A percentile compares a stretch with the other conserved stretches of the same genome.
phyloP scores from a whole-genome alignment of 331 rosid species.

The Quercus tomentella region DNA sequence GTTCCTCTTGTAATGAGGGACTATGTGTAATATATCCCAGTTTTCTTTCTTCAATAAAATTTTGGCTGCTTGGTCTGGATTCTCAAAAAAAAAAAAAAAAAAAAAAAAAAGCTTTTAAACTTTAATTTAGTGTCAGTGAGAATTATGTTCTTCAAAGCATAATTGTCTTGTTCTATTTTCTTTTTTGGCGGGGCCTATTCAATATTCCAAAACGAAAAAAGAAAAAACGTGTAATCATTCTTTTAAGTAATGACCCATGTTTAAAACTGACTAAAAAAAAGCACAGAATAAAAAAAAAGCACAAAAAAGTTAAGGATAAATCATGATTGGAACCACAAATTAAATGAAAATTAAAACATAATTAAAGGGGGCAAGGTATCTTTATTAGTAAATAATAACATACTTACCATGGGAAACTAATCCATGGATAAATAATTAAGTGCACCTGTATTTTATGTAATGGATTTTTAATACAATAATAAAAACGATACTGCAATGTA shows the following conservation, averaged over 20 bases:
- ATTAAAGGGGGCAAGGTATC: neutral
- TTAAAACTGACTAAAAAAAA: neutral
- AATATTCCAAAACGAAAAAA: neutral
- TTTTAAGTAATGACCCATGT: neutral
- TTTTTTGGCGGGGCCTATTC: neutral
- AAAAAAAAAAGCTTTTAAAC: neutral
- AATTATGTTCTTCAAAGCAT: neutral
- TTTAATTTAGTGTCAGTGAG: neutral
- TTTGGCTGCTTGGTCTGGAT: too few species aligned
- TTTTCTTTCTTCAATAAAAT: too few species aligned
- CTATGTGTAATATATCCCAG: too few species aligned
- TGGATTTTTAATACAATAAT: too few species aligned
- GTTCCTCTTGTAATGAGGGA: too few species aligned
- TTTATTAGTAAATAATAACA: neutral
- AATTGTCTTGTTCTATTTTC: neutral
- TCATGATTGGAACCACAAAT: neutral
- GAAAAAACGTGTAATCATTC: neutral
- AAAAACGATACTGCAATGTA: too few species aligned
- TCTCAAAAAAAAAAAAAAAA: too few species aligned
- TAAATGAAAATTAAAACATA: neutral
- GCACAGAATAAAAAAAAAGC: neutral
- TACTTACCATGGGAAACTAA: neutral
- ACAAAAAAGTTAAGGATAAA: neutral
- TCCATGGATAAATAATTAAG: neutral
- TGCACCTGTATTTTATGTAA: too few species aligned